Evolutionary conservation across 2,329 filamentous ascomycete species (phyloP).

Genomic region (Tolypocladium amazonense): DNA sequence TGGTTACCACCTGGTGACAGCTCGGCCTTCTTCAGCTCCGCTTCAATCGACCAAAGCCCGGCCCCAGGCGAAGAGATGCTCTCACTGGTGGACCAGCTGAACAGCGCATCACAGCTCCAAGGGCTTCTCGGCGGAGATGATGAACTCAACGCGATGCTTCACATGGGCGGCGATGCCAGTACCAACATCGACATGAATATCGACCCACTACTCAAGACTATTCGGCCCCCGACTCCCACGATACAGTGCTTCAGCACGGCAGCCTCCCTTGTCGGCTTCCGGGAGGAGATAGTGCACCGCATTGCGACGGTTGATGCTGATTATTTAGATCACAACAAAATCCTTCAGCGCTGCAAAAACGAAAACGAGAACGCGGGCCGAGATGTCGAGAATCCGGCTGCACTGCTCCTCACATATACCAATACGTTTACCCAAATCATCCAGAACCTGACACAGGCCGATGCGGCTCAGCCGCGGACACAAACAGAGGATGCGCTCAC

Average conservation of each 20-base stretch:
- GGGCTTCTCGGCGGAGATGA: slow-evolving; percentile 5
- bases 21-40: slow-evolving; percentile 3
- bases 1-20: slow-evolving; percentile 4
- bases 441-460: not conserved
- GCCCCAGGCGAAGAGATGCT: slow-evolving; percentile 3
- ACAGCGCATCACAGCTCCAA: slow-evolving; percentile 7
- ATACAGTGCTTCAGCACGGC: slow-evolving; percentile 5
- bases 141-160: slow-evolving; percentile 5
- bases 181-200: slow-evolving; percentile 3
- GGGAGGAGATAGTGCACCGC: slow-evolving; percentile 8
- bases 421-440: not conserved
- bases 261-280: slow-evolving; percentile 6
- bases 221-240: not conserved
- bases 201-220: not conserved
- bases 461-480: not conserved
- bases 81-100: slow-evolving; percentile 3
- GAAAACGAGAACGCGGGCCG: not conserved
- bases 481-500: slow-evolving; percentile 6
- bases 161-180: slow-evolving; percentile 3
- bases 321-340: slow-evolving; percentile 3
- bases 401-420: not conserved
- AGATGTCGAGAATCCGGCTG: not conserved
- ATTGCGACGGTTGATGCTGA: slow-evolving; percentile 5
- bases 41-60: slow-evolving; percentile 5
- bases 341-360: not conserved